Percentiles rank a stretch among this genome's conserved stretches.
Conservation (phyloP, 108 stramenopile genomes). For the Phaeodactylum tricornutum region DNA sequence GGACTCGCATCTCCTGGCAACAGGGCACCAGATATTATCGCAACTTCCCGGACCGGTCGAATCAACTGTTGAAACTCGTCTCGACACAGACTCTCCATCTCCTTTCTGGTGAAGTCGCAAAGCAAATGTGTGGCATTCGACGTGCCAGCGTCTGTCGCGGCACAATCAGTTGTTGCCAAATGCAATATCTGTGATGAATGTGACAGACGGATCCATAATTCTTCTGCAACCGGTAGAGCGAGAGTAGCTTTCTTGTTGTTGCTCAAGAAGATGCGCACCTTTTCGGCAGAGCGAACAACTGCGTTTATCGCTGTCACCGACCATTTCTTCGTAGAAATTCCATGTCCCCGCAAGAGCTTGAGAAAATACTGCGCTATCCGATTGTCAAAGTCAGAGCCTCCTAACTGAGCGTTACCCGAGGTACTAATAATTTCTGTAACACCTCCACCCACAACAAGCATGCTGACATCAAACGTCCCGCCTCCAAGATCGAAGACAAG, state of each 20-base stretch:
- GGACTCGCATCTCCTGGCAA: conserved; percentile 78
- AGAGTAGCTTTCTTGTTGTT: conserved; percentile 47
- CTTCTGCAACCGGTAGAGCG: conserved; percentile 51
- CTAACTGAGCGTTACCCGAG: conserved; percentile 77
- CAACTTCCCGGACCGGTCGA: conserved; percentile 72
- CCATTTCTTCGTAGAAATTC: background rate
- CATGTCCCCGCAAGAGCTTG: conserved; percentile 21
- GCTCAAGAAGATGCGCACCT: conserved; percentile 53
- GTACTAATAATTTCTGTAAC: conserved; percentile 87
- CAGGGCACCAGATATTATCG: conserved; percentile 71
- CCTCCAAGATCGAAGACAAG: conserved; percentile 94
- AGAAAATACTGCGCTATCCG: conserved; percentile 58
- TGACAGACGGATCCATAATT: conserved; percentile 43
- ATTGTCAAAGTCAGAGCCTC: conserved; percentile 88
- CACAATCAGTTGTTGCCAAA: background rate
- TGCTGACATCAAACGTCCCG: conserved; percentile 91
- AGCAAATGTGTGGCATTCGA: conserved; percentile 24
- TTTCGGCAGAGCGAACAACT: conserved; percentile 55
- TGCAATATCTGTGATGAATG: background rate
- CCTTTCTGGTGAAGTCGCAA: conserved; percentile 30
- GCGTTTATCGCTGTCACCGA: conserved; percentile 25
- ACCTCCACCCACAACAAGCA: conserved; percentile 78
- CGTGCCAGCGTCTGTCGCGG: conserved; percentile 5
- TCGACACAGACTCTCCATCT: conserved; percentile 51
- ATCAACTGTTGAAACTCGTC: conserved; percentile 55